Evolutionary conservation across 495 filamentous ascomycete species (phyloP).

Genomic region (Aspergillus cavernicola): DNA sequence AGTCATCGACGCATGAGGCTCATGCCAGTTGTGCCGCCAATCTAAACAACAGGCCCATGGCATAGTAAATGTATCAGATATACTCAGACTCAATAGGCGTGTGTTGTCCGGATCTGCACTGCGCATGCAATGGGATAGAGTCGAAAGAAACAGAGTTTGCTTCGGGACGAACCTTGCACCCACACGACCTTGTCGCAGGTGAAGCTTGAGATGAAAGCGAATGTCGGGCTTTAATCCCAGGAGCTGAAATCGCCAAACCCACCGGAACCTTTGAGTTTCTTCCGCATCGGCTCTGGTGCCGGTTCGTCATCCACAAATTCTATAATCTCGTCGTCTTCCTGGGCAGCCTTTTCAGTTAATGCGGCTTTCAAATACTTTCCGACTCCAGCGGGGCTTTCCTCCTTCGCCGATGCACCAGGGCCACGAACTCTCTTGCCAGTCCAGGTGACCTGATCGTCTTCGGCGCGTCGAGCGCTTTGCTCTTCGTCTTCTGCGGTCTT

Average conservation of each 20-base stretch:
- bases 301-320: constrained; percentile 56
- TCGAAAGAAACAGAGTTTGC: no score
- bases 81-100: no score
- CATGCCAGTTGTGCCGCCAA: no score
- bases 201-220: no score
- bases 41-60: no score
- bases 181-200: no score
- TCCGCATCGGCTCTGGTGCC: constrained; percentile 64
- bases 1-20: no score
- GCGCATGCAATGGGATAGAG: no score
- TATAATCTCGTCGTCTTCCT: constrained; percentile 55
- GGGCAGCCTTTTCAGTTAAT: constrained; percentile 32
- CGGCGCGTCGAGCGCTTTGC: constrained; percentile 55
- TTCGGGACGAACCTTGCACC: no score
- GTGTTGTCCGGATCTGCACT: no score
- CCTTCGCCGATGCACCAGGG: constrained; percentile 47
- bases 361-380: constrained; percentile 77
- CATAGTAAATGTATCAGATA: no score
- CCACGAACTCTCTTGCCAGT: constrained; percentile 77
- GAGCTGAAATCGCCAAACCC: constrained; percentile 88
- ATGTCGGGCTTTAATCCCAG: constrained; percentile 26
- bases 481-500: constrained; percentile 35
- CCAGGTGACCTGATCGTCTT: constrained; percentile 89
- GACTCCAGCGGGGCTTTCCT: constrained; percentile 49
- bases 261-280: constrained; percentile 69